Evolutionary conservation across 371 early-diverging fungal genomes (phyloP).

Genomic region (Saksenaea vasiformis): DNA sequence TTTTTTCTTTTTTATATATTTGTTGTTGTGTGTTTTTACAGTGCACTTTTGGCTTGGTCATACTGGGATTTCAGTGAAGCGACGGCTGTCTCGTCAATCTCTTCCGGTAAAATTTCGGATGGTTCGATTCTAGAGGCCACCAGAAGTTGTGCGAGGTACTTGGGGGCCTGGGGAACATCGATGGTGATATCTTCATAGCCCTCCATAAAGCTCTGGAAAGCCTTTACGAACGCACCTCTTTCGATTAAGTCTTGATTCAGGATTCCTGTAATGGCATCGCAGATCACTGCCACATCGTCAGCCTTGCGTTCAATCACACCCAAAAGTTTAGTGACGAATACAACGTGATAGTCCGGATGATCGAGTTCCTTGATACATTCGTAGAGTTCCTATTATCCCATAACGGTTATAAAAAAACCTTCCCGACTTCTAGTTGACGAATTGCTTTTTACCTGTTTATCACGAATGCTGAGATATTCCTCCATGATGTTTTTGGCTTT

Average conservation of each 20-base stretch:
- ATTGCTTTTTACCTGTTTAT: constrained; percentile 41
- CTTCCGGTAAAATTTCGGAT: constrained; percentile 45
- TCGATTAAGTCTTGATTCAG: constrained; percentile 40
- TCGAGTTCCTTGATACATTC: constrained; percentile 77
- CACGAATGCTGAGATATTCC: constrained; percentile 67
- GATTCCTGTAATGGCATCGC: constrained; percentile 55
- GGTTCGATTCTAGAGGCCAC: constrained; percentile 58
- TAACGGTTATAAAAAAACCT: no score
- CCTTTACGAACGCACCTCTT: constrained; percentile 46
- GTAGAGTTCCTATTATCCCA: constrained; percentile 32
- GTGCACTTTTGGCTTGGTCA: no score
- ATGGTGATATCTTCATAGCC: constrained; percentile 74
- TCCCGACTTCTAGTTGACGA: neutral
- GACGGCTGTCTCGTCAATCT: constrained; percentile 13
- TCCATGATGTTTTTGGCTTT: constrained; percentile 68
- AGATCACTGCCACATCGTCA: constrained; percentile 56
- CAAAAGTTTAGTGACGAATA: constrained; percentile 48
- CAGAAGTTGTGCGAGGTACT: constrained; percentile 66
- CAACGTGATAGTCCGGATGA: constrained; percentile 50
- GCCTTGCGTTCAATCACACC: constrained; percentile 58
- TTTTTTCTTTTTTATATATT: no score
- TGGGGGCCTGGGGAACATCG: constrained; percentile 81
- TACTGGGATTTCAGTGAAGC: no score
- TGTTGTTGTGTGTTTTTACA: no score
- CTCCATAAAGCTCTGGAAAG: constrained; percentile 65